phyloP scores from a whole-genome alignment of 1,139 yeast genomes.

The Pichia sp. region DNA sequence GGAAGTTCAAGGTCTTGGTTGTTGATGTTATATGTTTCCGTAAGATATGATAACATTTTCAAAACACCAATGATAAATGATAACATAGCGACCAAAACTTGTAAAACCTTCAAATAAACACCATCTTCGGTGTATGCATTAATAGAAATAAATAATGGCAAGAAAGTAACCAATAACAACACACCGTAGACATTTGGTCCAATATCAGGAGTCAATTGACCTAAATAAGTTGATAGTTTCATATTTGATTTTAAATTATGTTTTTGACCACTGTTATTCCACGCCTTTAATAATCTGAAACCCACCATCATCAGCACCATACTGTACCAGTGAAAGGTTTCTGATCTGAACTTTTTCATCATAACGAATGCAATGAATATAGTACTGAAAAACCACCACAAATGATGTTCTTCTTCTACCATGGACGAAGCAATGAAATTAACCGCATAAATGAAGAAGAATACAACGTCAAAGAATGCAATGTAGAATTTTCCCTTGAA shows the following conservation, averaged over 20 bases:
- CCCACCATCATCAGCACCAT: constrained; percentile 34
- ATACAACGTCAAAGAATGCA: constrained; percentile 31
- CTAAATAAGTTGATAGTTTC: constrained; percentile 27
- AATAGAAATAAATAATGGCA: constrained; percentile 14
- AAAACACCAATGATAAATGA: constrained; percentile 19
- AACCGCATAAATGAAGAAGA: constrained; percentile 47
- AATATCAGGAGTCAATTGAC: constrained; percentile 17
- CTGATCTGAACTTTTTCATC: constrained; percentile 3
- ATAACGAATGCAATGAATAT: constrained; percentile 27
- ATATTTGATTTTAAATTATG: constrained; percentile 43
- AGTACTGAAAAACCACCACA: constrained; percentile 85
- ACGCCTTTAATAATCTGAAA: constrained; percentile 68
- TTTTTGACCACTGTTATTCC: constrained; percentile 94
- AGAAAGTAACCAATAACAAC: constrained; percentile 21
- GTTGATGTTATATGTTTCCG: constrained; percentile 27
- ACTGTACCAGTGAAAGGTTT: constrained; percentile 2
- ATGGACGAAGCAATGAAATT: constrained; percentile 86
- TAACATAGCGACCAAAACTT: constrained; percentile 19
- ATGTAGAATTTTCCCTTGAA: constrained; percentile 17
- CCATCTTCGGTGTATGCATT: constrained; percentile 8
- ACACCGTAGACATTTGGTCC: constrained; percentile 26
- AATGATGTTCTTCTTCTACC: constrained; percentile 96
- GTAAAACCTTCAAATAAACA: constrained; percentile 4
- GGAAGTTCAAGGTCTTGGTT: constrained; percentile 20
- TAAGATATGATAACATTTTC: constrained; percentile 29